Evolutionary conservation across 805 yeast genomes (phyloP), one percentile per base, ranked within the genome.

Genomic region (Helenozyma rhizophorensis): DNA sequence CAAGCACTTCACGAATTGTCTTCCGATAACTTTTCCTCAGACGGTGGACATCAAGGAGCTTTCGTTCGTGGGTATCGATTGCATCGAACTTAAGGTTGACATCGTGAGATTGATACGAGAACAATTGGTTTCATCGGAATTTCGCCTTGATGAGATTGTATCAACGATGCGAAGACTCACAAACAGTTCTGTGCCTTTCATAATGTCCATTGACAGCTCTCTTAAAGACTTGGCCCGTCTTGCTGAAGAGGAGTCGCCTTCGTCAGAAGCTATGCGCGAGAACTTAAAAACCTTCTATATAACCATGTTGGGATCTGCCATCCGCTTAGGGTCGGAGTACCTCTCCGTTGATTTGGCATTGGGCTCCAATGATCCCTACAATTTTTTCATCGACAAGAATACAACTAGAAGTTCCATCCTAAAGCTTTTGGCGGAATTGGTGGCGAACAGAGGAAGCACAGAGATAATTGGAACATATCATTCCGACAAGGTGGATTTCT

Each of bases 31-130:
- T n/a, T n/a, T n/a, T n/a, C 28, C 32, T 9, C 30, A 30, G 24
- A 42, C 42, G 3, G 21, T 17, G 15, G 11, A 17, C 18, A 8
- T 15, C 25, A 4, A 10, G 21, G 14, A 21, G 14, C 11, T 29
- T 9, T 19, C 10, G 11, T 21, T 36, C 16, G 22, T 25, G 22
- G 48, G 48, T 2, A 31, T 34, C 16, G 48, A 44, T 28, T 23
- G 39, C 12, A 27, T 44, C 10, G 44, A 44, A 13, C 14, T 44
- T 8, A 26, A 23, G 13, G 25, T 44, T 11, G 39, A 38, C 32
- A 25, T 41, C 14, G 25, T 33, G 6, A 26, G 30, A 7, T 18
- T 43, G n/a, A 36, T 43, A 9, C 21, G 22, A 9, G 22, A 11
- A 4, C 26, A 36, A 17, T 17, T 24, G 10, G 21, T 28, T 4